Conservation (phyloP, 2,329 filamentous ascomycete species). For the Colletotrichum sp. region DNA sequence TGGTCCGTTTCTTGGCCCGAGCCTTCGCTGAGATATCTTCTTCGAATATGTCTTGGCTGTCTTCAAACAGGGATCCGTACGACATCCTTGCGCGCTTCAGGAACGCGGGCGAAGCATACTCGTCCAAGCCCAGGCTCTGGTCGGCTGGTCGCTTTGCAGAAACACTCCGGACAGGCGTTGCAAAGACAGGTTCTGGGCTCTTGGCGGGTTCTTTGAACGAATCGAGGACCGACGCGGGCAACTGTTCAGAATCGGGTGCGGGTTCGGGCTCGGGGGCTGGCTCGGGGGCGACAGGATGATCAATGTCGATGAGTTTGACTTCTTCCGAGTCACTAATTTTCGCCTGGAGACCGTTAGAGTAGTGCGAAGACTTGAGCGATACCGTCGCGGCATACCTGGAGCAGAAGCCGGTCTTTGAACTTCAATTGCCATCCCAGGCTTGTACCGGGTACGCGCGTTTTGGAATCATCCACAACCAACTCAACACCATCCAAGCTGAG, state of each 20-base stretch:
- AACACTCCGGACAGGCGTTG: neutral
- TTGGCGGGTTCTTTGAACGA: conserved; percentile 19
- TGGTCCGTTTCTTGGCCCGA: conserved; percentile 71
- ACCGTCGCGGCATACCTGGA: conserved; percentile 44
- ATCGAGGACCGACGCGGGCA: conserved; percentile 19
- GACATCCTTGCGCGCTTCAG: conserved; percentile 73
- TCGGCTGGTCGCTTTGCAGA: conserved; percentile 36
- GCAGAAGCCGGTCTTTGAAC: conserved; percentile 53
- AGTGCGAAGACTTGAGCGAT: neutral
- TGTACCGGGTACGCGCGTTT: conserved; percentile 52
- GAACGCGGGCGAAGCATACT: conserved; percentile 82
- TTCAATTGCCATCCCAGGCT: conserved; percentile 63
- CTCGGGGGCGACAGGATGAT: conserved; percentile 39
- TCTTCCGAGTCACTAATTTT: conserved; percentile 51
- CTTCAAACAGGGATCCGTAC: conserved; percentile 69
- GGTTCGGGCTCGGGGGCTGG: conserved; percentile 18
- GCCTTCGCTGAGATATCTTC: conserved; percentile 66
- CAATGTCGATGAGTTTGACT: conserved; percentile 56
- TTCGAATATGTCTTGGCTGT: conserved; percentile 70
- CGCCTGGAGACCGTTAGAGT: conserved; percentile 34
- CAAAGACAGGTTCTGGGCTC: conserved; percentile 12
- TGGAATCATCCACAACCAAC: conserved; percentile 62
- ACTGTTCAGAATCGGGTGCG: conserved; percentile 19
- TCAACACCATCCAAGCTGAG: conserved; percentile 71
- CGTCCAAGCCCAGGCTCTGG: conserved; percentile 43